These are phyloP conservation scores for Plasmodium billcollinsi DNA, from an alignment of 169 alveolate species.

Conservation along the genomic window DNA sequence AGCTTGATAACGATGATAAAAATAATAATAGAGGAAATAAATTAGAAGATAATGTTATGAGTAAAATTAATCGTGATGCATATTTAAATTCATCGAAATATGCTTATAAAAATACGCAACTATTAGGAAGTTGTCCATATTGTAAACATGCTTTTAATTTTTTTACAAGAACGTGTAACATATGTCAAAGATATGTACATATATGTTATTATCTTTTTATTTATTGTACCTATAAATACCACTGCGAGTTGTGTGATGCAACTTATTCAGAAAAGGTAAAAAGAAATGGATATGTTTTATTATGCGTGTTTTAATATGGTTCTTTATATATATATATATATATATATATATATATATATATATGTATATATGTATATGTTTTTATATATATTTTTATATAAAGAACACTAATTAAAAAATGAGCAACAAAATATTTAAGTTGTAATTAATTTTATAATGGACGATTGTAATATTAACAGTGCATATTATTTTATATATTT, in stretches of 20 bases:
- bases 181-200: constrained; percentile 35
- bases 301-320: not conserved
- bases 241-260: constrained; percentile 73
- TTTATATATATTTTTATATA: not conserved
- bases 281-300: not conserved
- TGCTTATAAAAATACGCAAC: constrained; percentile 31
- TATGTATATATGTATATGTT: not conserved
- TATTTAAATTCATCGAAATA: constrained; percentile 29
- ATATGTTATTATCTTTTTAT: constrained; percentile 56
- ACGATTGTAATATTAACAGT: no score
- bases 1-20: constrained; percentile 3
- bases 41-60: constrained; percentile 10
- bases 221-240: constrained; percentile 63
- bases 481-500: no score
- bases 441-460: no score
- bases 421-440: not conserved
- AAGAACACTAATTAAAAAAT: not conserved
- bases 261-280: constrained; percentile 74
- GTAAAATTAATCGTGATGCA: constrained; percentile 30
- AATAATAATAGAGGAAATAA: not conserved
- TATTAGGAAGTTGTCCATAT: constrained; percentile 74
- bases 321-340: not conserved
- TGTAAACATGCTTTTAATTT: constrained; percentile 25
- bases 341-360: not conserved
- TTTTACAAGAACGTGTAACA: constrained; percentile 35